Evolutionary conservation across 768 basidiomycete genomes (phyloP).

Genomic region (Termitomyces sp.): DNA sequence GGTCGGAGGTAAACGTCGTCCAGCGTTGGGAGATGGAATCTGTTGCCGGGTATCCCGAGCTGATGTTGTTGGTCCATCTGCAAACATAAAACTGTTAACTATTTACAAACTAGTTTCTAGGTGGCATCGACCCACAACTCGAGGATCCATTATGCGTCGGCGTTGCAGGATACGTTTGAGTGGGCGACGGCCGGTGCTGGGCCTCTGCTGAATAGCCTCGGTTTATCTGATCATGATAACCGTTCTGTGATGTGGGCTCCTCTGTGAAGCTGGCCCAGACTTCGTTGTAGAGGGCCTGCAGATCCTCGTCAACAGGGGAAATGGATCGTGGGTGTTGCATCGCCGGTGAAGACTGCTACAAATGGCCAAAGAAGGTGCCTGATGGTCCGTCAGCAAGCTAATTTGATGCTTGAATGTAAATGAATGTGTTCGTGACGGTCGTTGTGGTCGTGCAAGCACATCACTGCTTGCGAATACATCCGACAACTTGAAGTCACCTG

Average conservation of each 20-base stretch:
- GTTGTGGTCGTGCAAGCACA: constrained; percentile 26
- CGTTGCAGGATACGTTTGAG: constrained; percentile 13
- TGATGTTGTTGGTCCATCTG: constrained; percentile 17
- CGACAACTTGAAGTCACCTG: constrained; percentile 20
- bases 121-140: constrained; percentile 18
- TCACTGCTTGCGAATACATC: constrained; percentile 14
- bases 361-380: background rate
- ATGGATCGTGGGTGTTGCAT: constrained; percentile 39
- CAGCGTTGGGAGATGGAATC: constrained; percentile 25
- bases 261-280: constrained; percentile 70
- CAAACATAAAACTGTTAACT: constrained; percentile 3
- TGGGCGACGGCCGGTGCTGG: constrained; percentile 19
- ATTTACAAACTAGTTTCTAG: constrained; percentile 1
- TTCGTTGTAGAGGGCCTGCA: constrained; percentile 73
- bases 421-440: constrained; percentile 16
- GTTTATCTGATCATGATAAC: constrained; percentile 38
- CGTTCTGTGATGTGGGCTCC: constrained; percentile 32
- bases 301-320: constrained; percentile 64
- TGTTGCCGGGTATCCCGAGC: constrained; percentile 15
- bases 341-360: constrained; percentile 39
- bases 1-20: constrained; percentile 45
- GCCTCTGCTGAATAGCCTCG: constrained; percentile 31
- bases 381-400: background rate
- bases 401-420: background rate
- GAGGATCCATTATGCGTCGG: constrained; percentile 17